phyloP scores from a whole-genome alignment of 768 basidiomycete species.

The Suillus americanus region DNA sequence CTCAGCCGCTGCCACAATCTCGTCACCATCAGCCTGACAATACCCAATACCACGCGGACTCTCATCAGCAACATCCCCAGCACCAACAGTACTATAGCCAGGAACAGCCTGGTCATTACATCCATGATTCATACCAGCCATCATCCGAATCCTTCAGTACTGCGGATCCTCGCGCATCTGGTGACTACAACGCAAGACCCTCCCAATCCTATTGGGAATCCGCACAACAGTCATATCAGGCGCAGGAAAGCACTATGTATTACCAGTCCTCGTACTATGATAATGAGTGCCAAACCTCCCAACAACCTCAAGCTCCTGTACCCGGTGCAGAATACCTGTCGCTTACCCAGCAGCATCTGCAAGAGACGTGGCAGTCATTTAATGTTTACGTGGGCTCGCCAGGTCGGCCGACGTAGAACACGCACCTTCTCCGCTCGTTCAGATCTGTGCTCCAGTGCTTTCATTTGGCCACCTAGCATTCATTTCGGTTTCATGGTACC shows the following conservation, averaged over 20 bases:
- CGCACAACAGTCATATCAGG: slow-evolving; percentile 3
- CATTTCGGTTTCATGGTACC: not conserved
- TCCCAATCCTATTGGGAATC: slow-evolving; percentile 18
- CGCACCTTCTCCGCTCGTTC: not conserved
- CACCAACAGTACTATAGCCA: slow-evolving; percentile 10
- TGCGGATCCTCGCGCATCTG: slow-evolving; percentile 6
- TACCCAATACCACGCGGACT: slow-evolving; percentile 13
- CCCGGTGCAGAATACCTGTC: slow-evolving; percentile 45
- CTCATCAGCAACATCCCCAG: slow-evolving; percentile 16
- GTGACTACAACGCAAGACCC: not conserved
- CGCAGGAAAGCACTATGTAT: not conserved
- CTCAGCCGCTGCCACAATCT: slow-evolving; percentile 11
- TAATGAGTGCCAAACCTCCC: slow-evolving; percentile 8
- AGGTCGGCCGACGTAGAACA: slow-evolving; percentile 7
- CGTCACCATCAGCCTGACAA: slow-evolving; percentile 16
- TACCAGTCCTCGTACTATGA: slow-evolving; percentile 8
- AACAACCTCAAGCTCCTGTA: slow-evolving; percentile 20
- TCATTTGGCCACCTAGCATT: slow-evolving; percentile 6
- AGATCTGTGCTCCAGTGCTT: slow-evolving; percentile 8
- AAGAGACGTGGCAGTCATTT: slow-evolving; percentile 73
- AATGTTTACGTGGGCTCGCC: slow-evolving; percentile 50
- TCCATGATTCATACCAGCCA: slow-evolving; percentile 7
- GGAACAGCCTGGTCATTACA: slow-evolving; percentile 11
- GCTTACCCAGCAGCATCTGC: slow-evolving; percentile 47
- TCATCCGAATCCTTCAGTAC: not conserved